phyloP scores from a whole-genome alignment of 164 flowering plant species.

The Amborella trichopoda region DNA sequence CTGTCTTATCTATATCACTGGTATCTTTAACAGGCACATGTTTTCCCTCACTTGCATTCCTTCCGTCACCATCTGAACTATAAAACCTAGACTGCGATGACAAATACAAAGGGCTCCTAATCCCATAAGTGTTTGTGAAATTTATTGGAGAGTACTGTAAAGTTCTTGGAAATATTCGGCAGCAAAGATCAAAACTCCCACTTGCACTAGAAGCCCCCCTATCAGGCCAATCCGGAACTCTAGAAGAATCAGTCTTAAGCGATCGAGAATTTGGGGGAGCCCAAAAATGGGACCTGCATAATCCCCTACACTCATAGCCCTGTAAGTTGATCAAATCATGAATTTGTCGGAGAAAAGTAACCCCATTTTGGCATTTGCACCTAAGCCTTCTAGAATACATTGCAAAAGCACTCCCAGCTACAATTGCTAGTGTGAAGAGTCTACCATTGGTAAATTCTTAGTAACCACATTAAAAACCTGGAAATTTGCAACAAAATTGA shows the following conservation, averaged over 20 bases:
- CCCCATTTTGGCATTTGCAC: constrained; percentile 36
- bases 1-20: constrained; percentile 23
- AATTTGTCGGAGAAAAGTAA: constrained; percentile 18
- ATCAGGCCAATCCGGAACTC: neutral
- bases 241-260: neutral
- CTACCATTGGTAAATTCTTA: neutral
- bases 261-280: constrained; percentile 13
- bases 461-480: neutral
- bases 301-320: neutral
- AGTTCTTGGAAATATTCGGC: constrained; percentile 1
- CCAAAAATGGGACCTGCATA: neutral
- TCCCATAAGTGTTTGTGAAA: constrained; percentile 6
- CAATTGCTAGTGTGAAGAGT: neutral
- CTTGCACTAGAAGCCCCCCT: neutral
- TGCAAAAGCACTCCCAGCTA: constrained; percentile 10
- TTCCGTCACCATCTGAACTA: constrained; percentile 87
- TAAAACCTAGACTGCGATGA: constrained; percentile 26
- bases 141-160: constrained; percentile 1
- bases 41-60: constrained; percentile 65
- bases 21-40: constrained; percentile 40
- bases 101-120: constrained; percentile 12
- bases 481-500: neutral
- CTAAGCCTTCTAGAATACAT: constrained; percentile 75
- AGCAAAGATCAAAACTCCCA: neutral
- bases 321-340: constrained; percentile 20